Conservation (phyloP, 768 basidiomycete species). For the Serpula lacrymans region DNA sequence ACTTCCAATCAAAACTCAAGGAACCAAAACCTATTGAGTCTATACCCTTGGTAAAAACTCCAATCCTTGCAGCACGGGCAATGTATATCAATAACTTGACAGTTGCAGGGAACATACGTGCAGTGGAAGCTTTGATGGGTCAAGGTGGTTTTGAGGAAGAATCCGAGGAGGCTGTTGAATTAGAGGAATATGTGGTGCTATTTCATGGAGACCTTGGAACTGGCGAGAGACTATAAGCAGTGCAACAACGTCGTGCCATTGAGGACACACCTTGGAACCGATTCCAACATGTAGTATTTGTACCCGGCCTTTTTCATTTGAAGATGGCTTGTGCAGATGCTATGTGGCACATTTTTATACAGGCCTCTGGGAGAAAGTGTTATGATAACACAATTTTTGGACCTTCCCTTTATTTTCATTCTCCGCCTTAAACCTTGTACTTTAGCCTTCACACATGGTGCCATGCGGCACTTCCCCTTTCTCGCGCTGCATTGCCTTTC, state of each 20-base stretch:
- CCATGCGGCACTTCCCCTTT: no score
- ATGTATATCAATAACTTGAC: slow-evolving; percentile 20
- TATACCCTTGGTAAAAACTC: slow-evolving; percentile 19
- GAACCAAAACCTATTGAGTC: slow-evolving; percentile 21
- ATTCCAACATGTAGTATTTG: no score
- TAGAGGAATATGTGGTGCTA: slow-evolving; percentile 18
- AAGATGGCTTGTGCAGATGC: no score
- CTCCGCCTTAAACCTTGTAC: no score
- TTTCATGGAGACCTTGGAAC: slow-evolving; percentile 28
- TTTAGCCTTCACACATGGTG: no score
- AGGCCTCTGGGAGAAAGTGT: no score
- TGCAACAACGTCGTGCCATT: slow-evolving; percentile 12
- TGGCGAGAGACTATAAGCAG: slow-evolving; percentile 12
- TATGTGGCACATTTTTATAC: no score
- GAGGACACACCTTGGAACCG: no score
- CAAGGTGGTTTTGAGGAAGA: neutral
- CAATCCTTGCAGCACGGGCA: slow-evolving; percentile 13
- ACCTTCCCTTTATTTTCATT: no score
- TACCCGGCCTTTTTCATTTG: no score
- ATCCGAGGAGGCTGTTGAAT: neutral
- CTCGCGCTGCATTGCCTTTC: no score
- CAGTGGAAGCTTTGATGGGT: slow-evolving; percentile 5
- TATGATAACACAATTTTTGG: no score
- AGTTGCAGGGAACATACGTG: slow-evolving; percentile 12
- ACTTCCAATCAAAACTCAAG: slow-evolving; percentile 12